These are phyloP conservation scores for Penicillium olsonii DNA, from an alignment of 2,329 filamentous ascomycete genomes.

Conservation along the genomic window DNA sequence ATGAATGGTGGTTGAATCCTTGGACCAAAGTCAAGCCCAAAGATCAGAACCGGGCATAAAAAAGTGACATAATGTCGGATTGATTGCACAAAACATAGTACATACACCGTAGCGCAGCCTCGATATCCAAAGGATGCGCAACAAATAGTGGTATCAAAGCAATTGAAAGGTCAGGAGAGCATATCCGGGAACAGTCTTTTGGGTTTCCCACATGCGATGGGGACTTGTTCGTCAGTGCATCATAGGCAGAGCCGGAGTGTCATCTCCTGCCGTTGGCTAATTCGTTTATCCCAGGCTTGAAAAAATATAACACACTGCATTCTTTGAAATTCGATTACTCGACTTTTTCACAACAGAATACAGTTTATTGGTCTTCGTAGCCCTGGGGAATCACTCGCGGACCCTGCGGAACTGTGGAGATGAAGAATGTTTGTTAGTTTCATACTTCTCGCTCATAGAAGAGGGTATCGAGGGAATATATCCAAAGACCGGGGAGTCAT, in stretches of 20 bases:
- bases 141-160: constrained; percentile 30
- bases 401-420: constrained; percentile 45
- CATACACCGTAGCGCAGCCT: constrained; percentile 25
- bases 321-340: constrained; percentile 9
- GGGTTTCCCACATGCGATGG: constrained; percentile 5
- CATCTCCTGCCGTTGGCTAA: constrained; percentile 11
- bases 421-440: constrained; percentile 14
- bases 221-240: constrained; percentile 4
- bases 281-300: constrained; percentile 7
- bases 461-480: too few species aligned
- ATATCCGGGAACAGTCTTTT: constrained; percentile 3
- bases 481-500: constrained; percentile 44
- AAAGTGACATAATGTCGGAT: constrained; percentile 24
- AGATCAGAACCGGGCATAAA: constrained; percentile 6
- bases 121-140: constrained; percentile 17
- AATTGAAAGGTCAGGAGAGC: constrained; percentile 12
- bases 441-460: neutral
- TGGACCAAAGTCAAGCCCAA: too few species aligned
- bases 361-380: constrained; percentile 47
- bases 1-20: too few species aligned
- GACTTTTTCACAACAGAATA: constrained; percentile 6
- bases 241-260: neutral
- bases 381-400: constrained; percentile 49
- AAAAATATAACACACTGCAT: constrained; percentile 5
- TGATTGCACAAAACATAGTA: constrained; percentile 28